A percentile compares a stretch with the other conserved stretches of the same genome.
These are phyloP conservation scores for Pichia thaimueangensis DNA, from an alignment of 805 yeast genomes.

Conservation along the genomic window DNA sequence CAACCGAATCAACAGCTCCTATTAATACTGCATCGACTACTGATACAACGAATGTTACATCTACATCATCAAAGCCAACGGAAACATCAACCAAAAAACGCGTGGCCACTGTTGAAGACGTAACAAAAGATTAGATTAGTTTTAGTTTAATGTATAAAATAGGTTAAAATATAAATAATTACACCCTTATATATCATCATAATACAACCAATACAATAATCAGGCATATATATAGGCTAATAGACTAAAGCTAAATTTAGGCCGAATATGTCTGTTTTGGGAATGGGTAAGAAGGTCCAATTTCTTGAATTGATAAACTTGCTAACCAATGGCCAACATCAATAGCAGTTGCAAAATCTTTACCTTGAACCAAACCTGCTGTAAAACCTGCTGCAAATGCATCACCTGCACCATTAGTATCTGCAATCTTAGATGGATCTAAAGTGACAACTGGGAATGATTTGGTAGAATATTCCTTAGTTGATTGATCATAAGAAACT, in stretches of 20 bases:
- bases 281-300: conserved; percentile 91
- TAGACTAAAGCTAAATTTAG: too few species aligned
- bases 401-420: conserved; percentile 99
- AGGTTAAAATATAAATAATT: too few species aligned
- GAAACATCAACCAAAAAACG: conserved; percentile 15
- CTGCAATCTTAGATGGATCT: conserved; percentile 61
- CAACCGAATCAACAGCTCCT: not conserved
- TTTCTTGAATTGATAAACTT: conserved; percentile 79
- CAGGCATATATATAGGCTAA: too few species aligned
- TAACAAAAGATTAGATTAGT: conserved; percentile 11
- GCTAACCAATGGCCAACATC: conserved; percentile 98
- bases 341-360: conserved; percentile 51
- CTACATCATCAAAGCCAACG: not conserved
- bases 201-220: too few species aligned
- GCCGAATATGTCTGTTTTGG: conserved; percentile 52
- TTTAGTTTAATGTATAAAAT: too few species aligned
- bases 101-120: conserved; percentile 24
- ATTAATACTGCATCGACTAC: not conserved
- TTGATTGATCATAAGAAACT: conserved; percentile 48
- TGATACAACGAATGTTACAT: not conserved
- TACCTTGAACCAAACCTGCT: conserved; percentile 78
- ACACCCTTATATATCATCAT: too few species aligned
- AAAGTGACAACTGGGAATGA: conserved; percentile 68
- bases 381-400: conserved; percentile 96
- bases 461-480: conserved; percentile 41